These are phyloP conservation scores for Clarireedia sp. DNA, from an alignment of 2,329 filamentous ascomycete species.

Conservation along the genomic window DNA sequence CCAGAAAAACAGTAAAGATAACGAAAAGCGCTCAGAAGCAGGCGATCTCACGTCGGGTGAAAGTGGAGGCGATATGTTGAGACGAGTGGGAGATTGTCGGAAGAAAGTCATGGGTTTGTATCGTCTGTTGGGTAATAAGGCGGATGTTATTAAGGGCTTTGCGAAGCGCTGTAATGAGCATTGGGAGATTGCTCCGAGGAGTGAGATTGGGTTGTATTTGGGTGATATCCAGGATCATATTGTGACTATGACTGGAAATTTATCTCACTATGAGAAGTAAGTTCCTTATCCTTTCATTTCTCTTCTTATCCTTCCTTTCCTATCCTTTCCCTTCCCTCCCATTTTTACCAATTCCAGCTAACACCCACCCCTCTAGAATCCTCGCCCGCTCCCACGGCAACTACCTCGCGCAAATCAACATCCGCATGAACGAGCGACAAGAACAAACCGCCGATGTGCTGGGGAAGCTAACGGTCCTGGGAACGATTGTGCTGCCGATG, in stretches of 20 bases:
- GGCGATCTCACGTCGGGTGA: slow-evolving; percentile 34
- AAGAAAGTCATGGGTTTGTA: slow-evolving; percentile 98
- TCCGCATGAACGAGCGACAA: slow-evolving; percentile 95
- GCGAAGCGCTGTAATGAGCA: slow-evolving; percentile 97
- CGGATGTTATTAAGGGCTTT: slow-evolving; percentile 98
- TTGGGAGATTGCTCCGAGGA: slow-evolving; percentile 90
- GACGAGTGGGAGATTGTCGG: slow-evolving; percentile 84
- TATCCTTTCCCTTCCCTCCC: background rate
- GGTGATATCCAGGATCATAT: slow-evolving; percentile 99
- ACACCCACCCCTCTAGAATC: slow-evolving; percentile 49
- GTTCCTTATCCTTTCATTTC: slow-evolving; percentile 27
- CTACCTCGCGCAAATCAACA: slow-evolving; percentile 98
- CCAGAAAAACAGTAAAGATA: slow-evolving; percentile 34
- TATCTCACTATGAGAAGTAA: slow-evolving; percentile 93
- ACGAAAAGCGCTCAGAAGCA: slow-evolving; percentile 39
- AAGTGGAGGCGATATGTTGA: slow-evolving; percentile 72
- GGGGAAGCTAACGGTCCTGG: slow-evolving; percentile 88
- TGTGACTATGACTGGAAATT: slow-evolving; percentile 94
- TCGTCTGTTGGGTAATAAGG: slow-evolving; percentile 88
- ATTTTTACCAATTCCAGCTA: background rate
- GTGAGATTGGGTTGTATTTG: slow-evolving; percentile 93
- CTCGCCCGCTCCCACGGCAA: slow-evolving; percentile 88
- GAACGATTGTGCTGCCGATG: slow-evolving; percentile 96
- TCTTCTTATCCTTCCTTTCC: background rate
- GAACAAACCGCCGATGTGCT: slow-evolving; percentile 94